A percentile compares a stretch with the other conserved stretches of the same genome.
phyloP scores from a whole-genome alignment of 1,284 basidiomycete genomes.

The Schizophyllum commune region DNA sequence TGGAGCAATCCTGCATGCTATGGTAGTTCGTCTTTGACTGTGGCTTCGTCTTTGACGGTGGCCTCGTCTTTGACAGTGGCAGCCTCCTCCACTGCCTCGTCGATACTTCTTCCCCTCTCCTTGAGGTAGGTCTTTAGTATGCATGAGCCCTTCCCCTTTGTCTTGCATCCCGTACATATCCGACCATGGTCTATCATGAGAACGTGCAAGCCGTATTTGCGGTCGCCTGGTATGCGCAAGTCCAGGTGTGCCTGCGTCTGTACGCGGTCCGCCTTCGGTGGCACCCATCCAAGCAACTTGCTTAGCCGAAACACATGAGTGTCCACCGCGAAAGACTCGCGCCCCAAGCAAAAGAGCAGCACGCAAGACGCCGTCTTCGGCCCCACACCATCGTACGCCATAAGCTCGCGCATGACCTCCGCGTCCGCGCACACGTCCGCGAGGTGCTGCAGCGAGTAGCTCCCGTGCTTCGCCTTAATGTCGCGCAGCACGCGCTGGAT shows the following conservation, averaged over 20 bases:
- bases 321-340: conserved; percentile 73
- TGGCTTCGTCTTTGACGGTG: neutral
- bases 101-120: conserved; percentile 1
- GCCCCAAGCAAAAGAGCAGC: conserved; percentile 66
- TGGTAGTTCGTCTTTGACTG: no score
- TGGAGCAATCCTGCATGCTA: no score
- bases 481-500: conserved; percentile 53
- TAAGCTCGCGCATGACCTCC: conserved; percentile 60
- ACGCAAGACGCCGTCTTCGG: conserved; percentile 79
- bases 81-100: neutral
- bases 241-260: conserved; percentile 69
- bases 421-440: conserved; percentile 38
- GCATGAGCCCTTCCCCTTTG: conserved; percentile 18
- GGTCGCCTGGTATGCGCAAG: conserved; percentile 46
- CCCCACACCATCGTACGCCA: conserved; percentile 66
- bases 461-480: conserved; percentile 45
- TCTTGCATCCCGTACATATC: conserved; percentile 46
- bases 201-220: conserved; percentile 70
- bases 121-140: conserved; percentile 24
- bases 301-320: conserved; percentile 67
- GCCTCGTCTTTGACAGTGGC: neutral
- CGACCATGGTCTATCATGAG: conserved; percentile 63
- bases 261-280: conserved; percentile 47
- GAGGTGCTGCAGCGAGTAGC: conserved; percentile 51
- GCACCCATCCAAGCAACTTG: conserved; percentile 65